A percentile compares a stretch with the other conserved stretches of the same genome.
Conservation (phyloP, 208 protist genomes). For the Leishmania aethiopica region DNA sequence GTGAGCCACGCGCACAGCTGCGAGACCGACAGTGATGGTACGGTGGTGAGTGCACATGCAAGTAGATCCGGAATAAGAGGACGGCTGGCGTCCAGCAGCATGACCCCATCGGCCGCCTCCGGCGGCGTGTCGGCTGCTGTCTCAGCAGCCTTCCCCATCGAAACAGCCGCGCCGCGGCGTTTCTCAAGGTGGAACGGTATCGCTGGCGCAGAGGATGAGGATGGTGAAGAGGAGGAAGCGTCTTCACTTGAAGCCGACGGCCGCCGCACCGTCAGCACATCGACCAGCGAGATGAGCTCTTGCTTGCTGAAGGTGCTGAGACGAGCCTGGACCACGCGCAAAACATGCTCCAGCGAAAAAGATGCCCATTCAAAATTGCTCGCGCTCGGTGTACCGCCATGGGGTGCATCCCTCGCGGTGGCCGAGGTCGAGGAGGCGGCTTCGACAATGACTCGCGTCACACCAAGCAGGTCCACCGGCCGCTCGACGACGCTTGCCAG, state of each 20-base stretch:
- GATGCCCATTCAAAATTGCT: conserved; percentile 18
- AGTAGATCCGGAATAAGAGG: conserved; percentile 30
- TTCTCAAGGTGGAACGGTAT: background rate
- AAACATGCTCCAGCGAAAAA: conserved; percentile 22
- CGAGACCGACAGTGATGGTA: conserved; percentile 38
- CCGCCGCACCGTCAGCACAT: conserved; percentile 48
- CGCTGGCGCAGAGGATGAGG: background rate
- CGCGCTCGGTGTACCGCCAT: background rate
- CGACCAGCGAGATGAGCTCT: conserved; percentile 56
- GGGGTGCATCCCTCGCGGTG: background rate
- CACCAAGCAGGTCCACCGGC: conserved; percentile 56
- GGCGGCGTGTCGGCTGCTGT: background rate
- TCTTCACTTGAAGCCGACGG: background rate
- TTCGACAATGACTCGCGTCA: conserved; percentile 42
- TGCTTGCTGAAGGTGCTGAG: conserved; percentile 48
- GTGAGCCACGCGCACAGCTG: conserved; percentile 59
- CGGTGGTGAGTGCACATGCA: conserved; percentile 6
- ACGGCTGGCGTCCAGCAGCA: conserved; percentile 16
- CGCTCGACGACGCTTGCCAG: conserved; percentile 49
- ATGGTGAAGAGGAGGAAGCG: background rate
- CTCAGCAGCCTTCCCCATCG: background rate
- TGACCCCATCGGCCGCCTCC: background rate
- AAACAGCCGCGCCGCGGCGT: background rate
- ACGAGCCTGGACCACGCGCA: conserved; percentile 39
- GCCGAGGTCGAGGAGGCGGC: conserved; percentile 12